Conservation (phyloP, 805 yeast genomes). For the Ascoidea asiatica region DNA sequence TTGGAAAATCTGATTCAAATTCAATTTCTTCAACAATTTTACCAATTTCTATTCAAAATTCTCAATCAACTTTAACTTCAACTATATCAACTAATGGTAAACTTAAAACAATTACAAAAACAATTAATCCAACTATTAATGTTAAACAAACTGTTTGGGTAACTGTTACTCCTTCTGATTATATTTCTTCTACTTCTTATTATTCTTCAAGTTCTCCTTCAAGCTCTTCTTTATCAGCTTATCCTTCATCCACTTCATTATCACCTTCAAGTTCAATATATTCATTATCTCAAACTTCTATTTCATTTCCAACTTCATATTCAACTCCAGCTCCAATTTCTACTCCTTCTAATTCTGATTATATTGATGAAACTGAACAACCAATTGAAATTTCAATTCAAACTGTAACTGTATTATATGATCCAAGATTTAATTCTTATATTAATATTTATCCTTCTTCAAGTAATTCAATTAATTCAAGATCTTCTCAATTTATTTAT, state of each 20-base stretch:
- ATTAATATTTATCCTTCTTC: neutral
- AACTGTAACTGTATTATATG: neutral
- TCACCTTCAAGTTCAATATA: neutral
- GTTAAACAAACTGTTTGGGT: neutral
- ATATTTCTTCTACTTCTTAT: neutral
- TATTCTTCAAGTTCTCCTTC: no score
- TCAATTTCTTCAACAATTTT: neutral
- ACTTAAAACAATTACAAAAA: neutral
- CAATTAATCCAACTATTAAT: neutral
- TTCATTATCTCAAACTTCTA: neutral
- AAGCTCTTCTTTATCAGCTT: no score
- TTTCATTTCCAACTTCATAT: neutral
- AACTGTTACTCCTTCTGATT: neutral
- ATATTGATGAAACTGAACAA: neutral
- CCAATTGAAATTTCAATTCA: neutral
- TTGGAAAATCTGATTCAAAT: neutral
- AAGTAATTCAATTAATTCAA: neutral
- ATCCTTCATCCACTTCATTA: no score
- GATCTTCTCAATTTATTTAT: no score
- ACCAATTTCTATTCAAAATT: neutral
- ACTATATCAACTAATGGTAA: neutral
- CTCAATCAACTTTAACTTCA: neutral
- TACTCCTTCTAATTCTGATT: neutral
- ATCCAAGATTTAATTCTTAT: neutral
- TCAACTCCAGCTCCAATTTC: neutral